Percentiles rank a stretch among this genome's conserved stretches.
These are phyloP conservation scores for Fraxinus angustifolia DNA, from an alignment of 305 asterid genomes.

Conservation along the genomic window DNA sequence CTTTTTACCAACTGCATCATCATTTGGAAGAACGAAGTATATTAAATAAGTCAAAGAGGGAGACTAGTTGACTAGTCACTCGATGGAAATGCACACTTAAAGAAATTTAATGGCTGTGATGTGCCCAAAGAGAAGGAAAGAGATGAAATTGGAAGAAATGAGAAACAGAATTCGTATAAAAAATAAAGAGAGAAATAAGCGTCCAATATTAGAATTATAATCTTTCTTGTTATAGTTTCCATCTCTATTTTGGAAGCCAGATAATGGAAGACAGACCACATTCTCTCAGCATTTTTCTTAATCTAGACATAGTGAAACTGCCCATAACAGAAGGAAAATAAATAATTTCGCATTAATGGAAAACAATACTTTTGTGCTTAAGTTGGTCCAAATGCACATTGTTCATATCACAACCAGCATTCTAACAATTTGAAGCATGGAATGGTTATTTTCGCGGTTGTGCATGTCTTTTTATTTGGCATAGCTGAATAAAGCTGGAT, in stretches of 20 bases:
- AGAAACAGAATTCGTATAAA: background rate
- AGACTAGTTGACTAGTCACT: background rate
- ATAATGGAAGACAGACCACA: background rate
- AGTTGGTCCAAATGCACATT: background rate
- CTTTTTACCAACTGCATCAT: constrained; percentile 62
- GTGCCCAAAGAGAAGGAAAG: background rate
- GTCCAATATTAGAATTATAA: background rate
- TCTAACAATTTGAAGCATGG: constrained; percentile 4
- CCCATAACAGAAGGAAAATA: background rate
- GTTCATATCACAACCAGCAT: background rate
- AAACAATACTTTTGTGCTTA: constrained; percentile 11
- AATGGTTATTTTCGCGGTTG: background rate
- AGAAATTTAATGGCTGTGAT: constrained; percentile 12
- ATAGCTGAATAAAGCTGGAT: constrained; percentile 2
- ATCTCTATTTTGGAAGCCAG: constrained; percentile 2
- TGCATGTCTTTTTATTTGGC: constrained; percentile 6
- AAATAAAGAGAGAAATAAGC: background rate
- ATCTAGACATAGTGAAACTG: background rate
- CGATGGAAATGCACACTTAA: background rate
- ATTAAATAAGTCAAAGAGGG: constrained; percentile 20
- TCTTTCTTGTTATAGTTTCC: background rate
- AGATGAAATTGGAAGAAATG: constrained; percentile 2
- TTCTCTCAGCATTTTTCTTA: background rate
- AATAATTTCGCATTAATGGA: background rate
- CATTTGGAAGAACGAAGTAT: constrained; percentile 24